Percentiles rank a stretch among this genome's conserved stretches.
These are phyloP conservation scores for Harrya chromipes DNA, from an alignment of 768 basidiomycete genomes.

Conservation along the genomic window DNA sequence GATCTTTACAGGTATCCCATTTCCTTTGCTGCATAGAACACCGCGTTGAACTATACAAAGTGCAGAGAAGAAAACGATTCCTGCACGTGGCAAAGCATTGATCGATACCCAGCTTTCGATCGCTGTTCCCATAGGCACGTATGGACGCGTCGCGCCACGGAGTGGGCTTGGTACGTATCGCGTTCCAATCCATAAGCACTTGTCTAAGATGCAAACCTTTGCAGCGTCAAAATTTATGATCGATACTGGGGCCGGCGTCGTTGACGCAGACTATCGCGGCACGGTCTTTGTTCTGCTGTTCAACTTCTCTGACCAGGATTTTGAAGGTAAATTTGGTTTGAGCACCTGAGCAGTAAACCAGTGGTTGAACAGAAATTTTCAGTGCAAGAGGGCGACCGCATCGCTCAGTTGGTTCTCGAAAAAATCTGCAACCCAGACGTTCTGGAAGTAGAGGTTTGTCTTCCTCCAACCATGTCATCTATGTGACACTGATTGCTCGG, in stretches of 20 bases:
- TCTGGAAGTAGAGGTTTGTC: slow-evolving; percentile 72
- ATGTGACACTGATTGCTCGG: slow-evolving; percentile 4
- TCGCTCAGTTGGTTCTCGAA: slow-evolving; percentile 94
- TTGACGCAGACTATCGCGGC: slow-evolving; percentile 96
- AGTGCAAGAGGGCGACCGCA: slow-evolving; percentile 94
- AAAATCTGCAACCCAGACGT: slow-evolving; percentile 84
- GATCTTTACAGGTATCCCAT: slow-evolving; percentile 79
- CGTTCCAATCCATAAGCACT: background rate
- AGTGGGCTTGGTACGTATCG: slow-evolving; percentile 80
- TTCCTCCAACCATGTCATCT: background rate
- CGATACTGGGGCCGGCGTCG: slow-evolving; percentile 95
- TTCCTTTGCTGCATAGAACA: background rate
- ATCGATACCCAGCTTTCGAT: slow-evolving; percentile 91
- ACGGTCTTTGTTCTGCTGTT: slow-evolving; percentile 88
- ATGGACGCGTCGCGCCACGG: slow-evolving; percentile 94
- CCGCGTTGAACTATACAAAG: slow-evolving; percentile 37
- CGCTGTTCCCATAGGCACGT: slow-evolving; percentile 89
- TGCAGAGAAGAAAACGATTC: slow-evolving; percentile 80
- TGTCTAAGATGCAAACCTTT: background rate
- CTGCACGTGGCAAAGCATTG: slow-evolving; percentile 88
- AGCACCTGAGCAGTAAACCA: background rate
- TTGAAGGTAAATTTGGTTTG: slow-evolving; percentile 54
- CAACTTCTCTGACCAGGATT: slow-evolving; percentile 89
- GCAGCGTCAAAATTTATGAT: slow-evolving; percentile 97
- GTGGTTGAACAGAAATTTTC: background rate